These are phyloP conservation scores for Chaetomium strumarium DNA, from an alignment of 2,329 filamentous ascomycete species.

Conservation along the genomic window DNA sequence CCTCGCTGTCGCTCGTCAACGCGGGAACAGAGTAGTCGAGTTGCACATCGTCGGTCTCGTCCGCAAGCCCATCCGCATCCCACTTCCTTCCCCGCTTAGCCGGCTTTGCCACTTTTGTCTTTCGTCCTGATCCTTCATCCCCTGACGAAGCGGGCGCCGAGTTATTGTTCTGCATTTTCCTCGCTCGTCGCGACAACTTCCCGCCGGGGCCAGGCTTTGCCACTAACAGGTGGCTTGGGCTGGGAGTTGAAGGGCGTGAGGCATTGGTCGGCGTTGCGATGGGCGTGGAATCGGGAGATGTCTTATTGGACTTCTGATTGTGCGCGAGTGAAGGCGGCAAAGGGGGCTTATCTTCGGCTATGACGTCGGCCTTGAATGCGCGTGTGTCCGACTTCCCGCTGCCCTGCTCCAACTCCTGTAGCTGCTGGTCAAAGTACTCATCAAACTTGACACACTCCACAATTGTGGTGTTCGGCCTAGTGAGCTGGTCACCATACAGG, in stretches of 20 bases:
- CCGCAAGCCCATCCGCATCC: constrained; percentile 82
- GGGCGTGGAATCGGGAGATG: constrained; percentile 64
- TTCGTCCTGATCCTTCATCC: constrained; percentile 64
- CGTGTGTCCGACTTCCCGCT: constrained; percentile 31
- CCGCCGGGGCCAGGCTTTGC: constrained; percentile 68
- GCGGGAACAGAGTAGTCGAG: constrained; percentile 81
- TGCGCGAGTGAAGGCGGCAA: constrained; percentile 38
- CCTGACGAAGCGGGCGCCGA: constrained; percentile 70
- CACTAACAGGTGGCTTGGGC: constrained; percentile 59
- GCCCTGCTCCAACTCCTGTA: constrained; percentile 68
- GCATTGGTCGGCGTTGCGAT: constrained; percentile 64
- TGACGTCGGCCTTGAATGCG: constrained; percentile 30
- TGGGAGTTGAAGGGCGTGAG: constrained; percentile 74
- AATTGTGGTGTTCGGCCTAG: constrained; percentile 69
- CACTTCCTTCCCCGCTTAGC: constrained; percentile 85
- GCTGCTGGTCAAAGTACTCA: constrained; percentile 88
- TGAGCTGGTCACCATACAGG: constrained; percentile 82
- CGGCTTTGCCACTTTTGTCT: constrained; percentile 52
- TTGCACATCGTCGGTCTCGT: constrained; percentile 72
- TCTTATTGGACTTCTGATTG: constrained; percentile 32
- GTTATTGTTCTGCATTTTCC: constrained; percentile 61
- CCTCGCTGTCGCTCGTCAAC: constrained; percentile 47
- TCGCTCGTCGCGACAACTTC: constrained; percentile 74
- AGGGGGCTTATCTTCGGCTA: constrained; percentile 36
- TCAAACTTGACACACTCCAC: constrained; percentile 78